Evolutionary conservation across 148 eudicot genomes (phyloP), one percentile per base, ranked within the genome.

Genomic region (Fagopyrum tataricum): DNA sequence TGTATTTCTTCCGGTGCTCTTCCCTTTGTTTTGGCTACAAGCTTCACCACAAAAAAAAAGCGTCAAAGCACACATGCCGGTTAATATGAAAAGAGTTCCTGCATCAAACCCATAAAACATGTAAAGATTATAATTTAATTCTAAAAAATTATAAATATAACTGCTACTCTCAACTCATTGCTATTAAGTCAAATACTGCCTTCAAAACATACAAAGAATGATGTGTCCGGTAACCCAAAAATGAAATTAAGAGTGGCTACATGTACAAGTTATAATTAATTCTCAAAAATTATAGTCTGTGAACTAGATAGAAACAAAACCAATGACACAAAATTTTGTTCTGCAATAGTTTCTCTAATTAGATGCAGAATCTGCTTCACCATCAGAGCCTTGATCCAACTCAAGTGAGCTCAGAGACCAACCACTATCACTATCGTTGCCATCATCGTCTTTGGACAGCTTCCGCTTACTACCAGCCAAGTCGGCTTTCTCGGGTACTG

Each of bases 321-420:
- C 3, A 9, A 15, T 43, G 15, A 64, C 68, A 62, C 42, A 62
- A 62, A 62, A 26, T 62, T 31, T 4, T 43, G 39, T 64, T 64
- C 69, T 64, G 69, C 69, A 64, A 21, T 43, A 64, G 3, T 5
- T 37, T n/a, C 69, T 64, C 69, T 64, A 64, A 1, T 64, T 43
- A 13, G 42, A 39, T 64, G 43, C 69, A 64, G 44, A 64, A 64
- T 64, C 69, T 6, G 18, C 69, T 20, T 64, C 69, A 37, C 7
- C 13, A 39, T 64, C 69, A 14, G 69, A 64, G 69, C 20, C 41
- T 14, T 11, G 43, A 39, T 64, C 69, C 69, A 64, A 31, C 69
- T 64, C 69, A 64, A 64, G 7, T 18, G 69, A 13, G 39, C 69
- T 64, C 69, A 64, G 7, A 14, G 69, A 64, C 69, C 69, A 64